Conservation (phyloP, 2,329 filamentous ascomycete genomes). For the Clonostachys rosea region DNA sequence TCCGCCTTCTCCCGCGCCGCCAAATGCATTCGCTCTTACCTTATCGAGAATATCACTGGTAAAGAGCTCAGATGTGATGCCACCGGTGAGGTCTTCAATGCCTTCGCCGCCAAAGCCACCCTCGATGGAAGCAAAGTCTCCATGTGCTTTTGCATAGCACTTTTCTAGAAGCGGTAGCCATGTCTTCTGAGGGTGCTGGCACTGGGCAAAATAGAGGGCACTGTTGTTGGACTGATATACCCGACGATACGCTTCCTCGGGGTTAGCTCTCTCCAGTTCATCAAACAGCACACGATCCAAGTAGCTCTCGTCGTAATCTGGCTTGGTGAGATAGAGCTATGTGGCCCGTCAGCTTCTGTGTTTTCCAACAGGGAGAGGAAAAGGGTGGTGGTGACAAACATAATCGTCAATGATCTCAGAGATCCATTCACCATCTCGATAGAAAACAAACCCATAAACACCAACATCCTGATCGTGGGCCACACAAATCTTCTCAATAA, state of each 20-base stretch:
- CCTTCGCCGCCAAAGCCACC: slow-evolving; percentile 63
- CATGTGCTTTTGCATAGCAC: slow-evolving; percentile 76
- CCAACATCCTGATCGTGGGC: slow-evolving; percentile 68
- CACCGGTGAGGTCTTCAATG: slow-evolving; percentile 58
- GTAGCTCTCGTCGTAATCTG: slow-evolving; percentile 56
- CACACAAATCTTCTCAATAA: slow-evolving; percentile 73
- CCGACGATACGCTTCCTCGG: slow-evolving; percentile 58
- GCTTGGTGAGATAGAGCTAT: slow-evolving; percentile 41
- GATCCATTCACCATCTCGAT: slow-evolving; percentile 72
- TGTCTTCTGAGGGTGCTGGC: slow-evolving; percentile 69
- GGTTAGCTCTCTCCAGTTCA: slow-evolving; percentile 40
- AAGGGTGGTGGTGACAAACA: slow-evolving; percentile 12
- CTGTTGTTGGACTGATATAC: slow-evolving; percentile 71
- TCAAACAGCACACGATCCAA: slow-evolving; percentile 38
- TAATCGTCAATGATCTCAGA: slow-evolving; percentile 55
- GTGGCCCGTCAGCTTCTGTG: neutral
- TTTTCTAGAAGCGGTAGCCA: slow-evolving; percentile 79
- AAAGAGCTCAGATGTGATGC: slow-evolving; percentile 62
- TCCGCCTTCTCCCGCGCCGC: too few species aligned
- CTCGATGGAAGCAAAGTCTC: slow-evolving; percentile 71
- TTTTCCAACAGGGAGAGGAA: neutral
- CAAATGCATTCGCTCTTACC: neutral
- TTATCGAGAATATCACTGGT: slow-evolving; percentile 68
- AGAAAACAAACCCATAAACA: slow-evolving; percentile 83
- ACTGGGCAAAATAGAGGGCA: slow-evolving; percentile 73